Evolutionary conservation across 2,329 filamentous ascomycete genomes (phyloP).

Genomic region (Trichoderma sp.): DNA sequence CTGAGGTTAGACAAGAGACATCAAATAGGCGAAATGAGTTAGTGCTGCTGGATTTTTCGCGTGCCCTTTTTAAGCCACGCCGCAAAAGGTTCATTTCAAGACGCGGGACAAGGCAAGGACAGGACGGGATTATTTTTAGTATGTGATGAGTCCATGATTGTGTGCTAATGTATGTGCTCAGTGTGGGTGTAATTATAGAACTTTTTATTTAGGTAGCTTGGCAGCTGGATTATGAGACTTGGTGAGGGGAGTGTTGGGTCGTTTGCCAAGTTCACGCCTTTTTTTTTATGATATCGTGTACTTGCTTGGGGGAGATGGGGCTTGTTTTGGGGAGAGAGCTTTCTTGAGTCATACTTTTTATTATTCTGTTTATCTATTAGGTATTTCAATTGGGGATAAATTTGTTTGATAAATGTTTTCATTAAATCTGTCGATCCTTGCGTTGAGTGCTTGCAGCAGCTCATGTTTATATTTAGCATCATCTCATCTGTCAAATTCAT

Average conservation of each 20-base stretch:
- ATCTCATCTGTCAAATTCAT: neutral
- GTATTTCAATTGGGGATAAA: too few species aligned
- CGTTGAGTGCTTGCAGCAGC: neutral
- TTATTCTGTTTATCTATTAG: neutral
- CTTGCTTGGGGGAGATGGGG: neutral
- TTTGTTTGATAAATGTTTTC: too few species aligned
- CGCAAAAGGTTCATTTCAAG: neutral
- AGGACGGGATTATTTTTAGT: neutral
- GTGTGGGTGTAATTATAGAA: neutral
- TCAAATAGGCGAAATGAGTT: neutral
- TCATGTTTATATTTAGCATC: neutral
- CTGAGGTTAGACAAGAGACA: constrained; percentile 9
- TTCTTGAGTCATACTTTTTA: neutral
- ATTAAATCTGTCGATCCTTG: neutral
- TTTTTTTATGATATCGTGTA: neutral
- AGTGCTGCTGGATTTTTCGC: neutral
- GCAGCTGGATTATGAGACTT: neutral
- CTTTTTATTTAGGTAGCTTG: neutral
- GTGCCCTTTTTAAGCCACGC: neutral
- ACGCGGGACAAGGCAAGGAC: too few species aligned
- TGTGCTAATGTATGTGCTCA: neutral
- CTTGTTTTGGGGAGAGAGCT: too few species aligned
- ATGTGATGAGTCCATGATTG: neutral
- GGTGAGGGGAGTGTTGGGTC: neutral
- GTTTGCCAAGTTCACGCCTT: neutral